Conservation (phyloP, 129 eudicot species). For the Escallonia rubra region DNA sequence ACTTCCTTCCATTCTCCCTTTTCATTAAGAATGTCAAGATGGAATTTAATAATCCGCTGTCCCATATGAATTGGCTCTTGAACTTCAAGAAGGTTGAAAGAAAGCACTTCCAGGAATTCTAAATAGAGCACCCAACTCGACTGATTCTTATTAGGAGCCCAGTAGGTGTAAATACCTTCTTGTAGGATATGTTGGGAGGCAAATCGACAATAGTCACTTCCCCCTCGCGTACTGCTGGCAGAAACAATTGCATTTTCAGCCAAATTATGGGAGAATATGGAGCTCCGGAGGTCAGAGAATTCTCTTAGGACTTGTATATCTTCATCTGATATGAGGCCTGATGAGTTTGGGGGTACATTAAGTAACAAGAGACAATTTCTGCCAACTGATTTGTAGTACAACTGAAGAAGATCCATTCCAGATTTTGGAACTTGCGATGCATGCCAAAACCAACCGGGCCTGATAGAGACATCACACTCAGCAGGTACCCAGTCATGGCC, state of each 20-base stretch:
- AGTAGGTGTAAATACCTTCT: conserved; percentile 58
- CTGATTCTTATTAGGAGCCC: conserved; percentile 58
- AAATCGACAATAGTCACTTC: conserved; percentile 33
- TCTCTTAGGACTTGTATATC: conserved; percentile 68
- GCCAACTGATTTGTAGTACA: conserved; percentile 83
- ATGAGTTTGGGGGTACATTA: conserved; percentile 81
- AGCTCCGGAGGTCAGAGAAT: conserved; percentile 43
- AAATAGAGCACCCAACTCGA: conserved; percentile 43
- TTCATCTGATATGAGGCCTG: conserved; percentile 76
- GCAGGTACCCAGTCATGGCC: conserved; percentile 93
- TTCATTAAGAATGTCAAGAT: conserved; percentile 38
- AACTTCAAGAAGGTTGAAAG: conserved; percentile 55
- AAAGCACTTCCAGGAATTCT: conserved; percentile 36
- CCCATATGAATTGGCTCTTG: conserved; percentile 92
- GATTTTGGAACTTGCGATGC: conserved; percentile 63
- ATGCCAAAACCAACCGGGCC: conserved; percentile 99
- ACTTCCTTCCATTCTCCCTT: conserved; percentile 46
- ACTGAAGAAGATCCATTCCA: conserved; percentile 53
- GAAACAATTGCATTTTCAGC: conserved; percentile 48
- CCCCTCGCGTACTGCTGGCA: conserved; percentile 63
- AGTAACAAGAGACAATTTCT: conserved; percentile 73
- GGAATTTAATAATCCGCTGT: conserved; percentile 60
- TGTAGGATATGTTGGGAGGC: conserved; percentile 31
- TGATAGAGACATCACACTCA: conserved; percentile 84
- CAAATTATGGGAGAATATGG: conserved; percentile 53